Conservation (phyloP, 495 filamentous ascomycete genomes). For the Tuber microsphaerosporum region DNA sequence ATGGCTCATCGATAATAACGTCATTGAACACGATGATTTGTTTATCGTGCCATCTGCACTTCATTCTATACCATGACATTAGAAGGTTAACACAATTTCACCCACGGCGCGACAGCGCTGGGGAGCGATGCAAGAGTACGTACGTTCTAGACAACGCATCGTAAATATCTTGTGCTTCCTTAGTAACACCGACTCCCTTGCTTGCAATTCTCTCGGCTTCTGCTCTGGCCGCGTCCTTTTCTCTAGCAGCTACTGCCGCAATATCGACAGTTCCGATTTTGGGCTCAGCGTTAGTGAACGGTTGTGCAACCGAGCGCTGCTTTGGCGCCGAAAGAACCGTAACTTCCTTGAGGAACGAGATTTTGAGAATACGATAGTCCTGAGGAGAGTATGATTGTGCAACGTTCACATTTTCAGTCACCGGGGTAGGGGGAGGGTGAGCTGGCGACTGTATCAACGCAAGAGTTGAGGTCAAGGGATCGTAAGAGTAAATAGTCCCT, state of each 20-base stretch:
- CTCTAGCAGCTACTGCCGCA: conserved; percentile 50
- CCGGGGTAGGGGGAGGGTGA: conserved; percentile 36
- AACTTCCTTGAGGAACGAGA: conserved; percentile 58
- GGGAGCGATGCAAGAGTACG: background rate
- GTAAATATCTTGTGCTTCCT: conserved; percentile 63
- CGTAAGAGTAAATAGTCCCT: conserved; percentile 61
- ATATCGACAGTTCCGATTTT: conserved; percentile 49
- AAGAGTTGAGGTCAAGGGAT: conserved; percentile 59
- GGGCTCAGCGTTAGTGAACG: conserved; percentile 46
- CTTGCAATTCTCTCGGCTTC: conserved; percentile 52
- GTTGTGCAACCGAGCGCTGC: conserved; percentile 39
- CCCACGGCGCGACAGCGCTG: background rate
- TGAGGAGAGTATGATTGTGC: conserved; percentile 37
- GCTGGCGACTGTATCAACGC: conserved; percentile 50
- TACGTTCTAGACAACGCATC: conserved; percentile 55
- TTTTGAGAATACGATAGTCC: conserved; percentile 59
- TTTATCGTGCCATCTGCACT: conserved; percentile 56
- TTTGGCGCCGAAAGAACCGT: conserved; percentile 45
- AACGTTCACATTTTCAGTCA: conserved; percentile 15
- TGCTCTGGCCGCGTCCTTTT: conserved; percentile 50
- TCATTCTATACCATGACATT: conserved; percentile 44
- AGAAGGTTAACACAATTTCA: background rate
- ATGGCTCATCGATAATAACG: conserved; percentile 57
- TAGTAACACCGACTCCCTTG: conserved; percentile 57
- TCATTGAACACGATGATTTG: conserved; percentile 59